Conservation (phyloP, 2,329 filamentous ascomycete species). For the Aspergillus ruber region DNA sequence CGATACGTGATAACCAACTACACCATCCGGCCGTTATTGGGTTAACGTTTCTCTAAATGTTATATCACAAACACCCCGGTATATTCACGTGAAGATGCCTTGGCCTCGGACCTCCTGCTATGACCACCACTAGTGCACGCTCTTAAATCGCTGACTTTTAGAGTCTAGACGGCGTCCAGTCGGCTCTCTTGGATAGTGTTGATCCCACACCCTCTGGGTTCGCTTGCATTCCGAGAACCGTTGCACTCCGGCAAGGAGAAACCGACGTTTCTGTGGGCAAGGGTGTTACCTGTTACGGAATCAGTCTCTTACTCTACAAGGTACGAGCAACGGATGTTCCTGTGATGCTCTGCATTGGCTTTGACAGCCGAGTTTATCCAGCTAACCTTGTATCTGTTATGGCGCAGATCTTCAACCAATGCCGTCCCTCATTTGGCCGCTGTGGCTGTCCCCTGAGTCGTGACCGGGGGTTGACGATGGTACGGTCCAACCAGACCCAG, state of each 20-base stretch:
- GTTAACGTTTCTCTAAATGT: rapidly evolving
- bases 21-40: conserved; percentile 19
- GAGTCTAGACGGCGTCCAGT: background rate
- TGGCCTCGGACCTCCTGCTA: too few species aligned
- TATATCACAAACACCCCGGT: too few species aligned
- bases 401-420: too few species aligned
- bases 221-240: background rate
- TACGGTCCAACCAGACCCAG: background rate
- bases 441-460: too few species aligned
- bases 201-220: background rate
- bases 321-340: too few species aligned
- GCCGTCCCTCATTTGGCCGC: too few species aligned
- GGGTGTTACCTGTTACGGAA: background rate
- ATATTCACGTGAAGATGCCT: too few species aligned
- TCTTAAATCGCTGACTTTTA: background rate
- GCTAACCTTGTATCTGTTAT: too few species aligned
- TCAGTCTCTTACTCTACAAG: too few species aligned
- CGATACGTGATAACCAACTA: conserved; percentile 30
- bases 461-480: background rate
- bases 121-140: background rate
- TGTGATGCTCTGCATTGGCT: too few species aligned
- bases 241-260: background rate
- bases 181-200: background rate
- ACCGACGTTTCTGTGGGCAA: background rate
- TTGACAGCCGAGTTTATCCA: too few species aligned